Base-by-base conservation (phyloP, 306 rosid species). In the Mimosa pudica region DNA sequence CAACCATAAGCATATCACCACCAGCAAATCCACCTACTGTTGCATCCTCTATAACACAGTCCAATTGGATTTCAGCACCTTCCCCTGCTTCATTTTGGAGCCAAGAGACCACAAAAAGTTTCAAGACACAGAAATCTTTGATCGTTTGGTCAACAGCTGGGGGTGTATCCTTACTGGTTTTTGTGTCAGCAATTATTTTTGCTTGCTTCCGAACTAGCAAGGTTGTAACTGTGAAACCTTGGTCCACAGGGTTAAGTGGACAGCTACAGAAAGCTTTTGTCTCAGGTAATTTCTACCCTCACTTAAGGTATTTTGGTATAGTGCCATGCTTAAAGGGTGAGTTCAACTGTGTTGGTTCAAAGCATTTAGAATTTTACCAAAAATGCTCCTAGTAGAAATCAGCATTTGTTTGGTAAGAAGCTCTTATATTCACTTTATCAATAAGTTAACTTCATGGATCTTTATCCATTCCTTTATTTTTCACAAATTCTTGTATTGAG, bases 211-310 rank as follows among this genome's bases (percentile, higher is more conserved):
- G 94, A 83, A 86, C 83, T 82, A 91, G 52, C 36, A 89, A 88
- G 80, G 97, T 91, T 71, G 94, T 84, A 30, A 81, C 97, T 2
- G 98, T 95, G 13, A 92, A 86, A 86, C 98, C 98, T 74, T 92
- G 98, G 98, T 88, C 89, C 48, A 91, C 98, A 75, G 98, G 98
- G 62, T 80, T 95, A 82, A 95, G 98, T 83, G 98, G 98, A 65
- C 98, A 92, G 85, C 90, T 95, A 57, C 95, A 93, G 85, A 95
- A 90, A 80, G 98, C 98, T 54, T 92, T 95, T 81, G 86, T 91
- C 79, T 80, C 97, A 80, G 98, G 97, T 94, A 69, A 80, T 66
- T 82, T 55, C 63, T 82, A 58, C 76, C 76, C n/a, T 62, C 70
- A 24, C 30, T 58, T 38, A 33, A 4, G 13, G 45, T 5, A 13